Evolutionary conservation across 1,284 basidiomycete genomes (phyloP).

Genomic region (Amylostereum chailletii): DNA sequence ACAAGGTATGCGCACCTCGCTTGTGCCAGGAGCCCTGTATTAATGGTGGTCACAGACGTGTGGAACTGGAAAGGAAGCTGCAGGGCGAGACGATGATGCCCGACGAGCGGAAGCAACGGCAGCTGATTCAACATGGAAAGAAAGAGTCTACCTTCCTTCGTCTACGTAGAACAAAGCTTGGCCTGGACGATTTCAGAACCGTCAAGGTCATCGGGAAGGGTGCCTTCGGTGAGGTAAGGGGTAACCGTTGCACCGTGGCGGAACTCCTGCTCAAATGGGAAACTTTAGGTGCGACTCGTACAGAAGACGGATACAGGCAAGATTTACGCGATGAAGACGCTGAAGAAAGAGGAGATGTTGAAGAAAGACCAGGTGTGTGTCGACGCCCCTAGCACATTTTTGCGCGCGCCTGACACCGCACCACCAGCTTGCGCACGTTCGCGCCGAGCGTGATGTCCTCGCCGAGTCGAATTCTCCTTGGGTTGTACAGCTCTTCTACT

Average conservation of each 20-base stretch:
- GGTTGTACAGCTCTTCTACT: conserved; percentile 98
- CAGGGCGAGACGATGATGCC: conserved; percentile 64
- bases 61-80: conserved; percentile 87
- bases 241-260: conserved; percentile 1
- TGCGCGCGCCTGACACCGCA: too few relatives aligned
- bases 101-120: conserved; percentile 83
- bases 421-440: conserved; percentile 85
- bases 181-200: conserved; percentile 89
- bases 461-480: conserved; percentile 97
- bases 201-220: conserved; percentile 99
- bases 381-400: not conserved
- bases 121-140: conserved; percentile 85
- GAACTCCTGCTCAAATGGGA: conserved; percentile 4
- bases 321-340: conserved; percentile 99
- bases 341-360: conserved; percentile 98
- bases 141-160: conserved; percentile 90
- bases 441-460: conserved; percentile 96
- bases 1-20: conserved; percentile 31
- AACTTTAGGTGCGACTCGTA: conserved; percentile 76
- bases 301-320: conserved; percentile 97
- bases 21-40: too few relatives aligned
- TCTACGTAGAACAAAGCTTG: conserved; percentile 87
- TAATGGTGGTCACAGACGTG: conserved; percentile 48
- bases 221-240: conserved; percentile 86
- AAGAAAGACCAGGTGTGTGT: conserved; percentile 88